phyloP scores from a whole-genome alignment of 306 rosid genomes.

The Sophora flavescens region DNA sequence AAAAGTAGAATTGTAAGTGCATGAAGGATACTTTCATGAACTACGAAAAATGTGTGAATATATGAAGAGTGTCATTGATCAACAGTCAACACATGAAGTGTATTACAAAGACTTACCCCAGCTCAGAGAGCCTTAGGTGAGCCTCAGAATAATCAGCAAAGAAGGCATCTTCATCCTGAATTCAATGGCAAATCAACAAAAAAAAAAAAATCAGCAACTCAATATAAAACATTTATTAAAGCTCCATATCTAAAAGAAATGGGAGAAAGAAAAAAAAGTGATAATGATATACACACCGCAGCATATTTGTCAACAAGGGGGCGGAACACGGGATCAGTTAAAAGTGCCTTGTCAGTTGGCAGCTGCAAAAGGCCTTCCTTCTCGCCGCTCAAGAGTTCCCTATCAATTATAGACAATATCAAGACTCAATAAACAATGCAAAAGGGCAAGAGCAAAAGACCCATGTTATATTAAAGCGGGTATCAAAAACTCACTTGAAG shows the following conservation, averaged over 20 bases:
- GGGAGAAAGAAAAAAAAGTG: too few relatives aligned
- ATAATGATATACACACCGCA: constrained; percentile 48
- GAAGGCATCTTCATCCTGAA: constrained; percentile 80
- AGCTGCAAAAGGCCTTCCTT: constrained; percentile 74
- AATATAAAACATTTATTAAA: not conserved
- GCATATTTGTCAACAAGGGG: constrained; percentile 84
- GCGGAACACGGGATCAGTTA: constrained; percentile 75
- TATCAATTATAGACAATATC: constrained; percentile 2
- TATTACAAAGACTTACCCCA: constrained; percentile 56
- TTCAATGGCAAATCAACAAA: not conserved
- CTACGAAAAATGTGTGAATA: too few relatives aligned
- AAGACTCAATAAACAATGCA: not conserved
- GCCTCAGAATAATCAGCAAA: constrained; percentile 67
- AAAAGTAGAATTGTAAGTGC: too few relatives aligned
- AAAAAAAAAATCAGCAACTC: too few relatives aligned
- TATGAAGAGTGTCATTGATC: too few relatives aligned
- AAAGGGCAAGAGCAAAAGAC: not conserved
- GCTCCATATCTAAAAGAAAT: not conserved
- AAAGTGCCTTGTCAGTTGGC: constrained; percentile 72
- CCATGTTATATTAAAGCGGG: too few relatives aligned
- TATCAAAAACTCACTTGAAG: constrained; percentile 60
- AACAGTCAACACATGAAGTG: not conserved
- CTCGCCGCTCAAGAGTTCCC: constrained; percentile 71
- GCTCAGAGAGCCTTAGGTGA: constrained; percentile 75
- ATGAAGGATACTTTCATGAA: too few relatives aligned